Base-by-base conservation (phyloP, 2,329 filamentous ascomycete species). In the Dothiorella sarmentorum region DNA sequence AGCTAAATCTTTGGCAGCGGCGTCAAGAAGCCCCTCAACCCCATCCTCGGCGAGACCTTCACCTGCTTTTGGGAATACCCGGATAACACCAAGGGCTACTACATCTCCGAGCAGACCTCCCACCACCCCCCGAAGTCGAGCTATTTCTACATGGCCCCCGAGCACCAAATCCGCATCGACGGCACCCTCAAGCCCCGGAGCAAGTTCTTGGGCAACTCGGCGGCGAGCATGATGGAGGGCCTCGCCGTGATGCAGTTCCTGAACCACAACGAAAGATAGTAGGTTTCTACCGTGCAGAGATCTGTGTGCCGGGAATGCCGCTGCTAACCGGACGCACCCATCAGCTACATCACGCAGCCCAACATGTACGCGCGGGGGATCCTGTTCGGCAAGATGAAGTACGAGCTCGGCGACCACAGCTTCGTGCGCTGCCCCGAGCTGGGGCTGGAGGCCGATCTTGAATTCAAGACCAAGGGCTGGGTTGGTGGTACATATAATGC, bases 321-420 rank as follows among this genome's bases (percentile, higher is more conserved):
- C 66, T 55, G 67, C 61, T 26, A 15, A 43, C 15, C 24, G 27
- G 18, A n/a, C n/a, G n/a, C n/a, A n/a, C n/a, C n/a, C 27, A 44
- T 27, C 61, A 95, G 90, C 75, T 90, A 95, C 68, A 76, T 97
- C 55, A 97, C 94, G 4, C 94, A 99, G 70, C 94, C 94, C 17
- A 99, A 99, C 78, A 99, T 99, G 91, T 99, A 99, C 73, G 94
- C 93, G 20, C 85, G 94, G 62, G 93, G 94, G 33, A 97, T 99
- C 61, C 80, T 99, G 7, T 97, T 99, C 68, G 94, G 94, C 47
- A 97, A 97, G 74, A 97, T 99, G 94, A 97, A 97, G 75, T 99
- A 97, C 74, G 94, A 99, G 77, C 85, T 99, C 7, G 94, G 93
- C 63, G 93, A 97, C 72, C 92, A 96, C 77, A 96, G 92, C 71